Percentiles rank a stretch among this genome's conserved stretches.
phyloP scores from a whole-genome alignment of 495 filamentous ascomycete genomes.

The Podospora tetraspora region DNA sequence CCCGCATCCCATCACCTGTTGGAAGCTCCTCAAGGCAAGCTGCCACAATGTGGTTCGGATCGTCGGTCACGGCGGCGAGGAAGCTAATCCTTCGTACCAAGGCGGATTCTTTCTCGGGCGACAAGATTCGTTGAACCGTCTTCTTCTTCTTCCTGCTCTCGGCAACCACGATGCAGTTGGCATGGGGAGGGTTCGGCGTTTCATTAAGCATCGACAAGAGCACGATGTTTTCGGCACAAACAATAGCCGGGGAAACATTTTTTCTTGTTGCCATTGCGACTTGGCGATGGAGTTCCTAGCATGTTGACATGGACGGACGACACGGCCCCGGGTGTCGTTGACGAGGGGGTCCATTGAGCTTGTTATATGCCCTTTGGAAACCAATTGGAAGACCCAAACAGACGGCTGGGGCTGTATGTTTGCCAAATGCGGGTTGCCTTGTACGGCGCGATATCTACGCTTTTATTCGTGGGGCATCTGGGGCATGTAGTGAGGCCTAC shows the following conservation, averaged over 20 bases:
- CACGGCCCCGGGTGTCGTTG: too few relatives aligned
- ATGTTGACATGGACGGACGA: too few relatives aligned
- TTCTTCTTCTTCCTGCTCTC: too few relatives aligned
- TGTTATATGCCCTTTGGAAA: too few relatives aligned
- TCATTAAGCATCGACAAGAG: conserved; percentile 25
- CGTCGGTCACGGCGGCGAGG: conserved; percentile 32
- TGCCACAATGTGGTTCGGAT: conserved; percentile 33
- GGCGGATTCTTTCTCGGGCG: conserved; percentile 30
- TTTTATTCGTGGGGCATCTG: conserved; percentile 13
- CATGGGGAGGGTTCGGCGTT: neutral
- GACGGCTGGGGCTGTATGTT: neutral
- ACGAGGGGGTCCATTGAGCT: too few relatives aligned
- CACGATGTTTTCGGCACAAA: conserved; percentile 23
- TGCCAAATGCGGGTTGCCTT: conserved; percentile 5
- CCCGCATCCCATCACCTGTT: conserved; percentile 17
- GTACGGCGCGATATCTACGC: neutral
- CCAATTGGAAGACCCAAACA: too few relatives aligned
- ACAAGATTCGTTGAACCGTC: conserved; percentile 14
- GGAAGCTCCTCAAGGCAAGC: conserved; percentile 34
- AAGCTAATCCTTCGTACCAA: conserved; percentile 36
- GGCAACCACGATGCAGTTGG: neutral
- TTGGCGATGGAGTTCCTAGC: neutral
- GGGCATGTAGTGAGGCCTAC: conserved; percentile 17
- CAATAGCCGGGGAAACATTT: too few relatives aligned
- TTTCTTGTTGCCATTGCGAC: neutral